phyloP scores from a whole-genome alignment of 2,329 filamentous ascomycete genomes.

The Penicillium sp. region DNA sequence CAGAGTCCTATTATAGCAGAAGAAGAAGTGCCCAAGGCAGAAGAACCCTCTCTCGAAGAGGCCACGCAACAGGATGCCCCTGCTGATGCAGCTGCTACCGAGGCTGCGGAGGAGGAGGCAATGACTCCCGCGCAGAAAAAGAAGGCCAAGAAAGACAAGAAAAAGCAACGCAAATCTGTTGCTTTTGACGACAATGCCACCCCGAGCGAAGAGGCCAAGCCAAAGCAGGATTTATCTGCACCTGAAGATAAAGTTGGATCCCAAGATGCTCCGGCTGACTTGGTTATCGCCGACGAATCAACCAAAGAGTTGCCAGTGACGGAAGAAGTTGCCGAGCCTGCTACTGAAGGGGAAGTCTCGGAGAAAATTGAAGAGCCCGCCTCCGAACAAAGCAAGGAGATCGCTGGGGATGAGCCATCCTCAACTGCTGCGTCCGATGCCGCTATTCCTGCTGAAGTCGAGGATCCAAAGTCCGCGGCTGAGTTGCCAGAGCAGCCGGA shows the following conservation, averaged over 20 bases:
- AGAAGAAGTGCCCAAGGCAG: slow-evolving; percentile 7
- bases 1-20: not conserved
- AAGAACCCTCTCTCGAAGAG: slow-evolving; percentile 2
- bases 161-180: slow-evolving; percentile 25
- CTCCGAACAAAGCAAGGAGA: not conserved
- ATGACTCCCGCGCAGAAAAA: slow-evolving; percentile 20
- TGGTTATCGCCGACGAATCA: slow-evolving; percentile 3
- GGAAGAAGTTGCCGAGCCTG: not conserved
- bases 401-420: not conserved
- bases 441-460: not conserved
- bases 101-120: slow-evolving; percentile 9
- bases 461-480: not conserved
- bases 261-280: not conserved
- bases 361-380: not conserved
- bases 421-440: not conserved
- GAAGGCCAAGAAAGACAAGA: slow-evolving; percentile 25
- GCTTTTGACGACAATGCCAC: slow-evolving; percentile 9
- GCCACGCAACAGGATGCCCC: not conserved
- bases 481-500: slow-evolving; percentile 6
- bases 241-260: slow-evolving; percentile 1
- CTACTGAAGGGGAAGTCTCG: not conserved
- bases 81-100: slow-evolving; percentile 3
- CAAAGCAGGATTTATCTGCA: slow-evolving; percentile 7
- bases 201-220: slow-evolving; percentile 1
- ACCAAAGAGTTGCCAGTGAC: slow-evolving; percentile 2